These are phyloP conservation scores for Melaleuca alternifolia DNA, from an alignment of 345 rosid species.

Conservation along the genomic window DNA sequence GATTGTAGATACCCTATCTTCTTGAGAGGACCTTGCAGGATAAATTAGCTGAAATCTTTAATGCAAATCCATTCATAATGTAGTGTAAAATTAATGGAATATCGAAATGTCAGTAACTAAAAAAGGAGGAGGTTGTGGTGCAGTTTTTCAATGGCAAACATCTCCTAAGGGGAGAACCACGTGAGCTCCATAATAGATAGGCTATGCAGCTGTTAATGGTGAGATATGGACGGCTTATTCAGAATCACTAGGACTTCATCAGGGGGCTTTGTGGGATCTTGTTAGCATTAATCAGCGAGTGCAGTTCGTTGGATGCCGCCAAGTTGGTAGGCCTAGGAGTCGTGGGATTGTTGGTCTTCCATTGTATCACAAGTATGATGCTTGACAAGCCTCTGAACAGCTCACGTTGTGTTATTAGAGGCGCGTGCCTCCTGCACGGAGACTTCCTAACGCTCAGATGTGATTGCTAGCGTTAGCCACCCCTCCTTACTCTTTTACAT, in stretches of 20 bases:
- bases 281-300: not conserved
- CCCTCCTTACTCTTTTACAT: not conserved
- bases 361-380: not conserved
- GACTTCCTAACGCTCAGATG: not conserved
- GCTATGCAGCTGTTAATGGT: not conserved
- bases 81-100: not conserved
- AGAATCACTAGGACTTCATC: not conserved
- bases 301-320: not conserved
- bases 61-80: not conserved
- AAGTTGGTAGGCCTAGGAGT: not conserved
- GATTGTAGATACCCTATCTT: not conserved
- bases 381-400: not conserved
- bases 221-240: not conserved
- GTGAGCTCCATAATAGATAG: not conserved
- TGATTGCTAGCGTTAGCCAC: not conserved
- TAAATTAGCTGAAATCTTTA: not conserved
- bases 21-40: not conserved
- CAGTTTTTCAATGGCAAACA: not conserved
- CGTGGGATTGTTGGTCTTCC: not conserved
- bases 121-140: not conserved
- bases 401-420: not conserved
- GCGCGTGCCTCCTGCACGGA: not conserved
- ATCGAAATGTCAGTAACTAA: not conserved
- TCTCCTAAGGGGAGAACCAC: not conserved
- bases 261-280: not conserved